These are phyloP conservation scores for Melampsora larici-populina DNA, from an alignment of 1,284 basidiomycete genomes.

Conservation along the genomic window DNA sequence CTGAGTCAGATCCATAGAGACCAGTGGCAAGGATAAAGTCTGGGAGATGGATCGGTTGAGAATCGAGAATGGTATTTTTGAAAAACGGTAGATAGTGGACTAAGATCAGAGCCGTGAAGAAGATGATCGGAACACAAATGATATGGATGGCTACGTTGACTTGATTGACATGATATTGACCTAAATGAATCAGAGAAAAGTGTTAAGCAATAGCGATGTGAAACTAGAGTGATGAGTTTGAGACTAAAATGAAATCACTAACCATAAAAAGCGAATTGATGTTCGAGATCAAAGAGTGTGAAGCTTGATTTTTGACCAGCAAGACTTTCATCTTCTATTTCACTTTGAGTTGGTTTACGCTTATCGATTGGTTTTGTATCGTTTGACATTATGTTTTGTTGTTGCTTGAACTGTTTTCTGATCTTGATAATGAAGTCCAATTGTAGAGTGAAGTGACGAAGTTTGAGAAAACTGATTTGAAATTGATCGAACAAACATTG, in stretches of 20 bases:
- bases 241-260: background rate
- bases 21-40: conserved; percentile 58
- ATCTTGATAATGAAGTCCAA: background rate
- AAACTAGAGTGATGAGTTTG: background rate
- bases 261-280: conserved; percentile 34
- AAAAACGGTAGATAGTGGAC: conserved; percentile 27
- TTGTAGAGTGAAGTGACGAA: no score
- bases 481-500: background rate
- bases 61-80: conserved; percentile 67
- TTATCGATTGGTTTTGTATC: background rate
- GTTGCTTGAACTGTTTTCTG: background rate
- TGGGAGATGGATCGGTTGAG: conserved; percentile 61
- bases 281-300: conserved; percentile 27
- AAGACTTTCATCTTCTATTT: no score
- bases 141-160: conserved; percentile 77
- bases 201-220: background rate
- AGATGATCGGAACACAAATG: conserved; percentile 72
- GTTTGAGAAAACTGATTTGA: background rate
- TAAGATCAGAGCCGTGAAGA: conserved; percentile 63
- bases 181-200: background rate
- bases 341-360: background rate
- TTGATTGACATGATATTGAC: conserved; percentile 69
- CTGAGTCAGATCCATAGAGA: conserved; percentile 63
- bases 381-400: background rate
- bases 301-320: background rate